Base-by-base conservation (phyloP, 345 rosid genomes). In the Mercurialis annua region DNA sequence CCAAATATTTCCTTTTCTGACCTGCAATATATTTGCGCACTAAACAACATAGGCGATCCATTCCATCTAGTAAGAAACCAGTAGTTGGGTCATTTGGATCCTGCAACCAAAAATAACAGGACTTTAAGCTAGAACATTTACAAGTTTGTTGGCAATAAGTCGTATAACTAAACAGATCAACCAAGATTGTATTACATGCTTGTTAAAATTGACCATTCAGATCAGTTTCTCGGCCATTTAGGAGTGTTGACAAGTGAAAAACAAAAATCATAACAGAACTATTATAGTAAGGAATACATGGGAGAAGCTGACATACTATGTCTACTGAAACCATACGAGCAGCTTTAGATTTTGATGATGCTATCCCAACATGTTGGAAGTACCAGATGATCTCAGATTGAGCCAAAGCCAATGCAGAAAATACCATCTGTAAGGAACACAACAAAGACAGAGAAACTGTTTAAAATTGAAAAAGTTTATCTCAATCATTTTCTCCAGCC, bases 1-100 rank as follows among this genome's bases (percentile, higher is more conserved):
- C 1, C 27, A 61, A 54, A 63, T 53, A 17, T 44, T 50, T 18
- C 49, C 30, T 18, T 61, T 34, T 34, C 83, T 74, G 61, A 86
- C 99, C 98, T 84, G 97, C 89, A 67, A 89, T 92, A 76, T 91
- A 94, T 78, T 94, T 94, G 85, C 98, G 98, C 64, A 92, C 97
- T 62, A 94, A 80, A 81, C 99, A 85, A 81, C 97, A 92, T 56
- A 92, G 79, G 47, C 71, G 90, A 65, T 92, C 99, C 99, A 91
- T 91, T 79, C 99, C 99, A 65, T 94, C 98, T 27, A 94, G 77
- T 64, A 94, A 83, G 84, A 89, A 94, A 72, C 98, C 99, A 72
- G 88, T 84, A 77, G 98, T 94, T 64, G 97, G 99, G 81, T 94
- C 99, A 86, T 75, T 90, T 81, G 92, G 98, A 84, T 94, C 98